Percentiles rank a stretch among this genome's conserved stretches.
These are phyloP conservation scores for Neofusicoccum sp. DNA, from an alignment of 2,329 filamentous ascomycete species.

Conservation along the genomic window DNA sequence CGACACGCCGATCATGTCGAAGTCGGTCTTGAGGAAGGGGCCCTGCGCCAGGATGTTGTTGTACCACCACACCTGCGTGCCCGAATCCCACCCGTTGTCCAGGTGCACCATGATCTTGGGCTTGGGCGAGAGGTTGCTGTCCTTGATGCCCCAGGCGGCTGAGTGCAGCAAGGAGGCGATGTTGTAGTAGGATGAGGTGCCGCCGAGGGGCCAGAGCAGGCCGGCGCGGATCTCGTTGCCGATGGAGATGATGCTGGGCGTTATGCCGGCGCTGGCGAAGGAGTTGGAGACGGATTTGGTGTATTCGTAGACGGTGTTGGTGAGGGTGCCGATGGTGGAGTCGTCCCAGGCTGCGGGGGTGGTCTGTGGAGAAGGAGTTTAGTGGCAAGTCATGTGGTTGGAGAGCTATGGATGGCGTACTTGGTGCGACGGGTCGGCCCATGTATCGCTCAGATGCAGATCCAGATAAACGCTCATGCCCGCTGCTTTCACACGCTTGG, in stretches of 20 bases:
- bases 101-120: slow-evolving; percentile 75
- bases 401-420: slow-evolving; percentile 25
- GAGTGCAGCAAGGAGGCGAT: slow-evolving; percentile 67
- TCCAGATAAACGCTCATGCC: slow-evolving; percentile 66
- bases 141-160: slow-evolving; percentile 65
- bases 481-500: slow-evolving; percentile 63
- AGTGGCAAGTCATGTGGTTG: not conserved
- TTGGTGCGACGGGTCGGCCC: slow-evolving; percentile 70
- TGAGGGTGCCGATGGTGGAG: slow-evolving; percentile 58
- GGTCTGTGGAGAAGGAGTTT: slow-evolving; percentile 26
- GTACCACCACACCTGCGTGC: slow-evolving; percentile 68
- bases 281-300: slow-evolving; percentile 63
- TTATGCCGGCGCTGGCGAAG: slow-evolving; percentile 59
- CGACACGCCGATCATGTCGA: slow-evolving; percentile 71
- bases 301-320: slow-evolving; percentile 69
- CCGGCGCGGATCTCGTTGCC: slow-evolving; percentile 74
- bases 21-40: slow-evolving; percentile 56
- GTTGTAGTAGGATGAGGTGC: slow-evolving; percentile 53
- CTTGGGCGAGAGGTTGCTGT: slow-evolving; percentile 58
- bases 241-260: slow-evolving; percentile 66
- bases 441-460: slow-evolving; percentile 69
- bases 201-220: slow-evolving; percentile 68
- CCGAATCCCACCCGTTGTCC: slow-evolving; percentile 73
- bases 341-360: slow-evolving; percentile 66
- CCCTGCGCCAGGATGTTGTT: slow-evolving; percentile 53